These are phyloP conservation scores for Tylopilus orsonianus DNA, from an alignment of 1,284 basidiomycete species.

Conservation along the genomic window DNA sequence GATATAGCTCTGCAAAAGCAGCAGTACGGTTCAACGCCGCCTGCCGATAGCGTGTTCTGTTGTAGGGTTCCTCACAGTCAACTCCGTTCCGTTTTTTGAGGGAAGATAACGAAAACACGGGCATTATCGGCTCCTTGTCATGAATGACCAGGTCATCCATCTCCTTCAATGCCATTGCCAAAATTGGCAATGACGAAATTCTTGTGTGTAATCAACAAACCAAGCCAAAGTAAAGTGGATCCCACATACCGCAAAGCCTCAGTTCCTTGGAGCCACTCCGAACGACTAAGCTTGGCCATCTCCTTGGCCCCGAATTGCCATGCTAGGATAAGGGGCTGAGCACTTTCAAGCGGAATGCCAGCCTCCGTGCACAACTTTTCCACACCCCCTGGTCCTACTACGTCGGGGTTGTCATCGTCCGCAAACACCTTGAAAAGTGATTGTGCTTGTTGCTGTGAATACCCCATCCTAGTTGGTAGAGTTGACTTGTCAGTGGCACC, in stretches of 20 bases:
- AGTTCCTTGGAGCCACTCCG: slow-evolving; percentile 68
- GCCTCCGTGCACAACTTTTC: slow-evolving; percentile 64
- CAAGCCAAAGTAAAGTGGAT: not conserved
- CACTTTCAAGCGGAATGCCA: slow-evolving; percentile 65
- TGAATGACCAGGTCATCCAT: slow-evolving; percentile 62
- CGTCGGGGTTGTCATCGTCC: slow-evolving; percentile 54
- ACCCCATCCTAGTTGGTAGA: slow-evolving; percentile 40
- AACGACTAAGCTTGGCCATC: slow-evolving; percentile 64
- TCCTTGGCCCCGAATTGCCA: slow-evolving; percentile 70
- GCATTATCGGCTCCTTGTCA: slow-evolving; percentile 39
- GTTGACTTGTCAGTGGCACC: slow-evolving; percentile 7
- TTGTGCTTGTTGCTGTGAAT: slow-evolving; percentile 48
- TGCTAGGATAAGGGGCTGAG: slow-evolving; percentile 65
- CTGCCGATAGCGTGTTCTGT: slow-evolving; percentile 49
- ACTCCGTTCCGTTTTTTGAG: slow-evolving; percentile 35
- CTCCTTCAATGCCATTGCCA: slow-evolving; percentile 55
- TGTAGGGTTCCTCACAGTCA: slow-evolving; percentile 48
- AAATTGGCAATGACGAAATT: slow-evolving; percentile 52
- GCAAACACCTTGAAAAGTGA: slow-evolving; percentile 63
- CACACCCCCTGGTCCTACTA: slow-evolving; percentile 69
- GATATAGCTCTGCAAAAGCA: slow-evolving; percentile 64
- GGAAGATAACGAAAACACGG: slow-evolving; percentile 22
- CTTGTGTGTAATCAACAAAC: slow-evolving; percentile 37
- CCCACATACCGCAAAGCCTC: slow-evolving; percentile 52
- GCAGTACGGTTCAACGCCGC: slow-evolving; percentile 50